phyloP scores from a whole-genome alignment of 371 early-diverging fungal species.

The Rhizopus delemar region DNA sequence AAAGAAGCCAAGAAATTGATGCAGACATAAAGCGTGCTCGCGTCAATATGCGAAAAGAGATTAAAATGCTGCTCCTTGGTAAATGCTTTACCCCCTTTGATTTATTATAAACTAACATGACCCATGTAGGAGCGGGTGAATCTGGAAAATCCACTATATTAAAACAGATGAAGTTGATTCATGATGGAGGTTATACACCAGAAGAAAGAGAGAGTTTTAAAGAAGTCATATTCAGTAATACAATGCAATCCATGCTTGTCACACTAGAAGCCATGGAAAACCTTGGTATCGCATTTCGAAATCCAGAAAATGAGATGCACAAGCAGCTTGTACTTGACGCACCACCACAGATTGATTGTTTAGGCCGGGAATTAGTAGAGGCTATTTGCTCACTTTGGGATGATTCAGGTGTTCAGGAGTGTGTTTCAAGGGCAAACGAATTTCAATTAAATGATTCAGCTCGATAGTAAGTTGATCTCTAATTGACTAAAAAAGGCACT shows the following conservation, averaged over 20 bases:
- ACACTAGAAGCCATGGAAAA: conserved; percentile 86
- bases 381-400: conserved; percentile 74
- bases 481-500: not conserved
- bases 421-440: conserved; percentile 74
- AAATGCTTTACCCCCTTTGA: conserved; percentile 8
- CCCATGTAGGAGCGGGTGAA: conserved; percentile 83
- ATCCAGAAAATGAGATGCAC: conserved; percentile 57
- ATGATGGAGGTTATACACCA: conserved; percentile 84
- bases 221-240: conserved; percentile 88
- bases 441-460: conserved; percentile 87
- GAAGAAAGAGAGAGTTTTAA: conserved; percentile 86
- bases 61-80: conserved; percentile 95
- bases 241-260: conserved; percentile 86
- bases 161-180: conserved; percentile 96
- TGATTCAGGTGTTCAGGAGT: conserved; percentile 39
- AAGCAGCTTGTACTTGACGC: conserved; percentile 49
- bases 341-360: conserved; percentile 64
- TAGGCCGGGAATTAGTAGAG: conserved; percentile 56
- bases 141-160: conserved; percentile 95
- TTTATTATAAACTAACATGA: no score
- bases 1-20: conserved; percentile 85
- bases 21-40: conserved; percentile 79
- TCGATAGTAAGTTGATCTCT: conserved; percentile 62
- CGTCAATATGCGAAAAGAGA: conserved; percentile 74
- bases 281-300: conserved; percentile 65